Conservation (phyloP, 495 filamentous ascomycete species). For the Usnea hakonensis region DNA sequence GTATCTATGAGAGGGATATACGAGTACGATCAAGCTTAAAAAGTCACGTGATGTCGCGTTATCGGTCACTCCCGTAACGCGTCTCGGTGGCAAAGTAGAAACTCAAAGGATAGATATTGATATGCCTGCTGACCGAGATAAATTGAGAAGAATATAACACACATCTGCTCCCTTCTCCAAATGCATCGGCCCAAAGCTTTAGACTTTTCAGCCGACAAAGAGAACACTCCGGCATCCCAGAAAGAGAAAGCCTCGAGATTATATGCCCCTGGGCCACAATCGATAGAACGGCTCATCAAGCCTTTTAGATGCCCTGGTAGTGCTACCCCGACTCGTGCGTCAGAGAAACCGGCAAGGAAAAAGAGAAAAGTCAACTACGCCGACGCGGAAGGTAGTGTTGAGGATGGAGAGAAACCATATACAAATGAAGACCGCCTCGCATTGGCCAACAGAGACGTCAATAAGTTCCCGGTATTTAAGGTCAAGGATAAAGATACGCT, state of each 20-base stretch:
- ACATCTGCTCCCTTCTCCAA: not conserved
- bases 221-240: constrained; percentile 31
- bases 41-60: constrained; percentile 3
- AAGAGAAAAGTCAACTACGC: constrained; percentile 83
- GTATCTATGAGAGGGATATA: too few species aligned
- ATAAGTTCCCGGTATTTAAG: constrained; percentile 84
- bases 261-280: constrained; percentile 38
- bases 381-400: constrained; percentile 61
- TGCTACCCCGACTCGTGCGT: constrained; percentile 59
- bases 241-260: constrained; percentile 30
- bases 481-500: constrained; percentile 76
- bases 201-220: constrained; percentile 28
- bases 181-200: constrained; percentile 38
- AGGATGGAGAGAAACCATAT: constrained; percentile 71
- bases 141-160: not conserved
- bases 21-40: too few species aligned
- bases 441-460: constrained; percentile 78
- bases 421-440: constrained; percentile 83
- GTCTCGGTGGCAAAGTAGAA: not conserved
- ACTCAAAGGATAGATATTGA: not conserved
- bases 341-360: constrained; percentile 79
- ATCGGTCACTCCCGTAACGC: not conserved
- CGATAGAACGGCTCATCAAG: constrained; percentile 63
- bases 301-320: constrained; percentile 93
- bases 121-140: not conserved